These are phyloP conservation scores for Rhodosporidiobolus sp. DNA, from an alignment of 768 basidiomycete genomes.

Conservation along the genomic window DNA sequence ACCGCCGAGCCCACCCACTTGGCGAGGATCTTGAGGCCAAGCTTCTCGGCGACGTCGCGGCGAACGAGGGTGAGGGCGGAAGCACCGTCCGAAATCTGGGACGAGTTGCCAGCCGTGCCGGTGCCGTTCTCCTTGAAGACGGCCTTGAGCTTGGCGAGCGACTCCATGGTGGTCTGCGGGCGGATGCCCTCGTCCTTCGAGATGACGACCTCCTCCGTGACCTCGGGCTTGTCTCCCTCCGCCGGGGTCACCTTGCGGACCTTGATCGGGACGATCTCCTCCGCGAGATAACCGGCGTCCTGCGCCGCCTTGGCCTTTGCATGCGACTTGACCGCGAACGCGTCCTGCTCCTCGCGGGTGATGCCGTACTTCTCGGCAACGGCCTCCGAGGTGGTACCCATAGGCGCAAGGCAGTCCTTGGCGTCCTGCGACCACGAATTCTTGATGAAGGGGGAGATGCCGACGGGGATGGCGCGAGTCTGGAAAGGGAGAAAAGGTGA, in stretches of 20 bases:
- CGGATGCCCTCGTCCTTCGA: constrained; percentile 53
- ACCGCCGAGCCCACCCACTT: constrained; percentile 51
- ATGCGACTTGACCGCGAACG: constrained; percentile 76
- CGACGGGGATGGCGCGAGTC: constrained; percentile 38
- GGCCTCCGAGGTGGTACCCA: constrained; percentile 53
- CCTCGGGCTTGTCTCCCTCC: constrained; percentile 45
- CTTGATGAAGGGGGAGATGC: constrained; percentile 39
- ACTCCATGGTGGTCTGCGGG: constrained; percentile 51
- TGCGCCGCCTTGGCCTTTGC: constrained; percentile 77
- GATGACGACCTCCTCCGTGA: constrained; percentile 48
- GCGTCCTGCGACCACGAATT: constrained; percentile 50
- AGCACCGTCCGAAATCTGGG: constrained; percentile 53
- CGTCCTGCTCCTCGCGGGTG: constrained; percentile 49
- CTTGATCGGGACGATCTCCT: constrained; percentile 75
- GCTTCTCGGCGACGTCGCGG: constrained; percentile 50
- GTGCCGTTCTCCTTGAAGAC: constrained; percentile 51
- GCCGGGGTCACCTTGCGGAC: constrained; percentile 46
- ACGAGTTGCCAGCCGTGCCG: constrained; percentile 53
- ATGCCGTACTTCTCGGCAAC: constrained; percentile 52
- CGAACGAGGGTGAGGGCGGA: constrained; percentile 51
- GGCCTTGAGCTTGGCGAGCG: constrained; percentile 52
- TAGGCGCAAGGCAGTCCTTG: constrained; percentile 51
- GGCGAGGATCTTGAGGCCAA: constrained; percentile 50
- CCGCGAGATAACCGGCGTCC: constrained; percentile 75
- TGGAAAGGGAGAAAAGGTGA: neutral